phyloP scores from a whole-genome alignment of 2,329 filamentous ascomycete genomes.

The Fusarium scirpi region DNA sequence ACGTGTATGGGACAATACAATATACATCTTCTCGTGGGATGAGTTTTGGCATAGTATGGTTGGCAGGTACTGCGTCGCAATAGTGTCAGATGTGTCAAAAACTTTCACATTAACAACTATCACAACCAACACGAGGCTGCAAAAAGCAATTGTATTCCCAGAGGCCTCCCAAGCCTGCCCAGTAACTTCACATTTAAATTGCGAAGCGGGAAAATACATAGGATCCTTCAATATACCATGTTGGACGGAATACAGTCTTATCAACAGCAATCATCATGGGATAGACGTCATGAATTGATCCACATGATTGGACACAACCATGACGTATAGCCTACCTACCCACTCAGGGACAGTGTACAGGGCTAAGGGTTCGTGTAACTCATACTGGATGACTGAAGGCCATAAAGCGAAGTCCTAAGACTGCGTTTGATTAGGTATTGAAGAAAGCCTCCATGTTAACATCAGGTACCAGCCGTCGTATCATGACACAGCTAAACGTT shows the following conservation, averaged over 20 bases:
- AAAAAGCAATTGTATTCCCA: background rate
- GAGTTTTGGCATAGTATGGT: background rate
- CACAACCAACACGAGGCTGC: background rate
- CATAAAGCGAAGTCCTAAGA: background rate
- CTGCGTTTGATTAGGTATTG: background rate
- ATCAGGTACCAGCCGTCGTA: background rate
- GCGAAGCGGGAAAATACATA: background rate
- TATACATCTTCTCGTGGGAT: background rate
- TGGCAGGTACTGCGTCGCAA: rapidly evolving
- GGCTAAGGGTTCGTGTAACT: background rate
- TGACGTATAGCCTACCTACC: background rate
- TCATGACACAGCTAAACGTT: background rate
- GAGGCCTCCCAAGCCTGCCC: background rate
- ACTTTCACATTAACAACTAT: background rate
- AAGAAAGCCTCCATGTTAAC: too few species aligned
- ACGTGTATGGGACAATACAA: background rate
- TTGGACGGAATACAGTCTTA: too few species aligned
- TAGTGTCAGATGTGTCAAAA: too few species aligned
- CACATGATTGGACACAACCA: background rate
- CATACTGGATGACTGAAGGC: background rate
- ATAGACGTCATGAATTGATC: background rate
- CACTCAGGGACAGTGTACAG: background rate
- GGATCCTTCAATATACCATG: rapidly evolving
- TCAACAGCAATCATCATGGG: background rate
- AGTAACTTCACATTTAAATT: background rate